phyloP scores from a whole-genome alignment of 129 eudicot genomes.

The Pulicaria dysenterica region DNA sequence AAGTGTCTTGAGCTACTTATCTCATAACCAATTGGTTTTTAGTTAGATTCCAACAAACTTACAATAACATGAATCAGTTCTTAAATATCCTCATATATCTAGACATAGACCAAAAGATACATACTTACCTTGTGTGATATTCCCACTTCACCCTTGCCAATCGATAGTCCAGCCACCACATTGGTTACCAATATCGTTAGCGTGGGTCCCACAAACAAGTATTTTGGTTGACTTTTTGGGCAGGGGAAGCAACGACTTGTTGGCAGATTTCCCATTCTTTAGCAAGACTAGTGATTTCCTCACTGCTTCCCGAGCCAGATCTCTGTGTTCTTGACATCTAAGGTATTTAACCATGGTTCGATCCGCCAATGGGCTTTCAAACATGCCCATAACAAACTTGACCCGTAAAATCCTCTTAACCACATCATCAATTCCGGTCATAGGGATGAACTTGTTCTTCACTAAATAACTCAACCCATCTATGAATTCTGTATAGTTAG shows the following conservation, averaged over 20 bases:
- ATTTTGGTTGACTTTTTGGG: conserved; percentile 65
- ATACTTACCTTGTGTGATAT: conserved; percentile 56
- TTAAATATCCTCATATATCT: too few relatives aligned
- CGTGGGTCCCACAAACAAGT: conserved; percentile 76
- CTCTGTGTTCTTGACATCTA: conserved; percentile 64
- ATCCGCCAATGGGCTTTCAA: conserved; percentile 78
- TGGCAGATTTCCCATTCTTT: conserved; percentile 63
- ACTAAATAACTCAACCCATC: conserved; percentile 54
- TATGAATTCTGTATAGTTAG: conserved; percentile 67
- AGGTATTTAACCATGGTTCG: conserved; percentile 56
- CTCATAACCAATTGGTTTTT: too few relatives aligned
- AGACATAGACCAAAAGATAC: too few relatives aligned
- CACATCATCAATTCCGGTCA: conserved; percentile 76
- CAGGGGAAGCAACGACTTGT: conserved; percentile 61
- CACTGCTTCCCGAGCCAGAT: conserved; percentile 85
- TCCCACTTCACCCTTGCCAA: conserved; percentile 84
- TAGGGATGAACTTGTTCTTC: conserved; percentile 57
- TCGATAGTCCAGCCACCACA: conserved; percentile 95
- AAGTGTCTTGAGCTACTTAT: too few relatives aligned
- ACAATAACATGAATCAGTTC: too few relatives aligned
- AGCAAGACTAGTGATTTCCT: conserved; percentile 84
- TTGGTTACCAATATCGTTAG: conserved; percentile 72
- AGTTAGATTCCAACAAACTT: too few relatives aligned
- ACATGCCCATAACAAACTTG: conserved; percentile 81
- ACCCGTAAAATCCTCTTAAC: conserved; percentile 77